A percentile compares a stretch with the other conserved stretches of the same genome.
phyloP scores from a whole-genome alignment of 139 green algal genomes.

The Diplosphaera chodatii region DNA sequence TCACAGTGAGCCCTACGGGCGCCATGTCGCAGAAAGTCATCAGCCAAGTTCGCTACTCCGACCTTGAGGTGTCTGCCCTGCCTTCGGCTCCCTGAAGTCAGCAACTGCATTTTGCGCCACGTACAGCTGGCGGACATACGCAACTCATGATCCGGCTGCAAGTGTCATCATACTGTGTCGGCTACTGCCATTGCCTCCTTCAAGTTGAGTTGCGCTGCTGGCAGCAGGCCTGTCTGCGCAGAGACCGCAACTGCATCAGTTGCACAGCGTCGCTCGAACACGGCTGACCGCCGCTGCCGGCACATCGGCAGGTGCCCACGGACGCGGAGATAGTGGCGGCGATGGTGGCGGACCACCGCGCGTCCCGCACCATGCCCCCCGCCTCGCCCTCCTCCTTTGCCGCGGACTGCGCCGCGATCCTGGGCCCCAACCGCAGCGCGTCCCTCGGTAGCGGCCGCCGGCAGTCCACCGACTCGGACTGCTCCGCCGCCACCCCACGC shows the following conservation, averaged over 20 bases:
- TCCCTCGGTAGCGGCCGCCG: not conserved
- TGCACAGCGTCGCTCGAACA: no score
- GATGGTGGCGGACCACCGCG: conserved; percentile 21
- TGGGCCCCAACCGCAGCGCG: not conserved
- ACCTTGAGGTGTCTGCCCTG: conserved; percentile 34
- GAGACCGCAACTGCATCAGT: no score
- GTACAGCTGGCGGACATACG: no score
- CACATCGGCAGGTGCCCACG: conserved; percentile 45
- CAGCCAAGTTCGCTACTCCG: conserved; percentile 52
- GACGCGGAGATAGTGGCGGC: conserved; percentile 48
- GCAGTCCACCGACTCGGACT: conserved; percentile 1
- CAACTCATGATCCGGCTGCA: no score
- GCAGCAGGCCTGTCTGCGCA: no score
- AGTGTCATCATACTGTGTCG: no score
- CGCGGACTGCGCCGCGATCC: conserved; percentile 38
- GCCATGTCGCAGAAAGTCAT: conserved; percentile 28
- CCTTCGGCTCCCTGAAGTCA: no score
- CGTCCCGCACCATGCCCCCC: conserved; percentile 10
- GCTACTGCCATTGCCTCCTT: no score
- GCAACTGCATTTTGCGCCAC: no score
- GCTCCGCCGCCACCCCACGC: not conserved
- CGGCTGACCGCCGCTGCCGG: no score
- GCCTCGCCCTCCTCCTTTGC: conserved; percentile 38
- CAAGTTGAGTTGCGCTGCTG: no score
- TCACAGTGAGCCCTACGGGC: conserved; percentile 25